These are phyloP conservation scores for Kodamaea laetipori DNA, from an alignment of 805 yeast genomes.

Conservation along the genomic window DNA sequence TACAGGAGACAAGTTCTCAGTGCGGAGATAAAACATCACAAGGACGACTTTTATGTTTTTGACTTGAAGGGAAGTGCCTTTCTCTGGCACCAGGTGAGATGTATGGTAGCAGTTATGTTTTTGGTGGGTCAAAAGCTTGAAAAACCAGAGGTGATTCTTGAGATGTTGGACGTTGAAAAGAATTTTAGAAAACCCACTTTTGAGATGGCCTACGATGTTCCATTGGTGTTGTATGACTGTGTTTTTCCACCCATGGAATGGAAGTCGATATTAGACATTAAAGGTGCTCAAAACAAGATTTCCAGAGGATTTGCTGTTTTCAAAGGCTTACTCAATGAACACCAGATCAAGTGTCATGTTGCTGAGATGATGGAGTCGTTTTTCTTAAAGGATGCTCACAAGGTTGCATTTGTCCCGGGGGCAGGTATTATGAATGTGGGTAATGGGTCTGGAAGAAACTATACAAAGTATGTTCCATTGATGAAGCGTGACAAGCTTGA, in stretches of 20 bases:
- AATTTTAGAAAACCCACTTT: conserved; percentile 74
- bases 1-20: conserved; percentile 63
- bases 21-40: conserved; percentile 47
- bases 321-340: conserved; percentile 55
- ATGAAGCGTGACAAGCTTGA: conserved; percentile 58
- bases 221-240: conserved; percentile 85
- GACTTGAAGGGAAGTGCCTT: conserved; percentile 88
- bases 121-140: conserved; percentile 81
- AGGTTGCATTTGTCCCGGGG: conserved; percentile 16
- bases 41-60: conserved; percentile 60
- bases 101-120: conserved; percentile 85
- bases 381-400: conserved; percentile 23
- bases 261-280: conserved; percentile 40
- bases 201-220: conserved; percentile 88
- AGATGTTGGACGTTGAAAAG: conserved; percentile 57
- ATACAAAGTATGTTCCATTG: conserved; percentile 58
- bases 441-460: conserved; percentile 73
- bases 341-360: conserved; percentile 57
- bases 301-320: conserved; percentile 46
- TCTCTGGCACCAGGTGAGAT: conserved; percentile 96
- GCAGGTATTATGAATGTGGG: conserved; percentile 59
- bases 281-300: conserved; percentile 31
- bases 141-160: conserved; percentile 53
- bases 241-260: conserved; percentile 72
- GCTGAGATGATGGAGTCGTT: conserved; percentile 49